Conservation (phyloP, 2,329 filamentous ascomycete genomes). For the Aspergillus aculeatinus region DNA sequence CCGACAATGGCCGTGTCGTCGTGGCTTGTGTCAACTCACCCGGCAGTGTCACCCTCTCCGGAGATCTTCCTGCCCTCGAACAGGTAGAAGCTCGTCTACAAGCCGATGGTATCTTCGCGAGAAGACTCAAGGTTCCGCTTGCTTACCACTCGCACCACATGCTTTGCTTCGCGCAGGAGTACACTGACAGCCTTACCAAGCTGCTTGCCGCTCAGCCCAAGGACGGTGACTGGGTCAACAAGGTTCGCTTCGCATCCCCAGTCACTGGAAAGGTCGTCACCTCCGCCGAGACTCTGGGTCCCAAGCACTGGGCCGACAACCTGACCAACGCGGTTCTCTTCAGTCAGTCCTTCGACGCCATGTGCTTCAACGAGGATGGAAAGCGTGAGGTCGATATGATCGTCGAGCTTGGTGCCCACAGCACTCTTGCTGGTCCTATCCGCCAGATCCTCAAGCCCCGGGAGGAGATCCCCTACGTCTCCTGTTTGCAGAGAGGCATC, state of each 20-base stretch:
- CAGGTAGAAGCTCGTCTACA: neutral
- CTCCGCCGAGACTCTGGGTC: too few relatives aligned
- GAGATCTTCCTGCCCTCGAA: constrained; percentile 5
- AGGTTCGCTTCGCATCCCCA: neutral
- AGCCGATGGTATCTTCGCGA: neutral
- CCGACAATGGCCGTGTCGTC: neutral
- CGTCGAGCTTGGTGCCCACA: constrained; percentile 35
- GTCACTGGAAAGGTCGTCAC: too few relatives aligned
- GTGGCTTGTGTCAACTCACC: constrained; percentile 13
- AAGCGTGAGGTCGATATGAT: constrained; percentile 13
- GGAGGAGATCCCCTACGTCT: constrained; percentile 7
- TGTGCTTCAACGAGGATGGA: neutral
- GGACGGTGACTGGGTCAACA: neutral
- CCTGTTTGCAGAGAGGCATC: neutral
- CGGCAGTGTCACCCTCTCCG: constrained; percentile 9
- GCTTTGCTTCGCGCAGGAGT: constrained; percentile 23
- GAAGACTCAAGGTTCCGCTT: constrained; percentile 27
- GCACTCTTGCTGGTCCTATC: constrained; percentile 30
- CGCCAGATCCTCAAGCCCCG: constrained; percentile 24
- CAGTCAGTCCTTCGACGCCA: neutral
- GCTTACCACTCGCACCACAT: constrained; percentile 10
- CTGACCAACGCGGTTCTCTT: too few relatives aligned
- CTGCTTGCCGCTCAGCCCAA: neutral
- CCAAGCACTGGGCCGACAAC: too few relatives aligned
- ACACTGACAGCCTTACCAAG: constrained; percentile 17